A percentile compares a stretch with the other conserved stretches of the same genome.
Conservation (phyloP, 345 rosid species). For the Schrenkiella parvula region DNA sequence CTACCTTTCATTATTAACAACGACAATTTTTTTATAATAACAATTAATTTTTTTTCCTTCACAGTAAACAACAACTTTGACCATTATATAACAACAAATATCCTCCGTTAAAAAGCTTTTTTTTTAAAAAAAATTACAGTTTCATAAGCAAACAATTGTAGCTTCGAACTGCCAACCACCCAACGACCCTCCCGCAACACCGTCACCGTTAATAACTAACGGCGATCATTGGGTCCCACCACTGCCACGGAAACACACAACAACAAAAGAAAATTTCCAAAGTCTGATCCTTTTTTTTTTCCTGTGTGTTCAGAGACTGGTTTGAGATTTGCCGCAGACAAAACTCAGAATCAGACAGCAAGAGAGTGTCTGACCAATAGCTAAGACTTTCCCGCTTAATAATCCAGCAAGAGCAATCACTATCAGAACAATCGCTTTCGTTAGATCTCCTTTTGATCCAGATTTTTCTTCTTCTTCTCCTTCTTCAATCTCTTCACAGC, state of each 20-base stretch:
- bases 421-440: slow-evolving; percentile 34
- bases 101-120: background rate
- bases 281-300: background rate
- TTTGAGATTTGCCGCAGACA: slow-evolving; percentile 27
- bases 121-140: slow-evolving; percentile 17
- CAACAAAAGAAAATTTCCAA: background rate
- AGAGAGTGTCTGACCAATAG: slow-evolving; percentile 48
- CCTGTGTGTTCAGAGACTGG: slow-evolving; percentile 31
- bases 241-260: background rate
- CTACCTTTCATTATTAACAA: slow-evolving; percentile 17
- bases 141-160: slow-evolving; percentile 31
- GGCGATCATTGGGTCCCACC: slow-evolving; percentile 11
- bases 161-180: slow-evolving; percentile 37
- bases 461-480: background rate
- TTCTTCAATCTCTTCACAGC: background rate
- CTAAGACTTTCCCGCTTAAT: slow-evolving; percentile 46
- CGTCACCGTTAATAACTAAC: slow-evolving; percentile 17
- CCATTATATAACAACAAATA: slow-evolving; percentile 12
- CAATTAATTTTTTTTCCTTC: background rate
- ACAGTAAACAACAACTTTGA: slow-evolving; percentile 17
- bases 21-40: background rate
- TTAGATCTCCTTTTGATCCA: slow-evolving; percentile 29
- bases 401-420: slow-evolving; percentile 65
- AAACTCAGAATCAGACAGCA: slow-evolving; percentile 37
- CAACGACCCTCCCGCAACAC: slow-evolving; percentile 11